phyloP scores from a whole-genome alignment of 1,139 yeast genomes.

The Kodamaea plutei region DNA sequence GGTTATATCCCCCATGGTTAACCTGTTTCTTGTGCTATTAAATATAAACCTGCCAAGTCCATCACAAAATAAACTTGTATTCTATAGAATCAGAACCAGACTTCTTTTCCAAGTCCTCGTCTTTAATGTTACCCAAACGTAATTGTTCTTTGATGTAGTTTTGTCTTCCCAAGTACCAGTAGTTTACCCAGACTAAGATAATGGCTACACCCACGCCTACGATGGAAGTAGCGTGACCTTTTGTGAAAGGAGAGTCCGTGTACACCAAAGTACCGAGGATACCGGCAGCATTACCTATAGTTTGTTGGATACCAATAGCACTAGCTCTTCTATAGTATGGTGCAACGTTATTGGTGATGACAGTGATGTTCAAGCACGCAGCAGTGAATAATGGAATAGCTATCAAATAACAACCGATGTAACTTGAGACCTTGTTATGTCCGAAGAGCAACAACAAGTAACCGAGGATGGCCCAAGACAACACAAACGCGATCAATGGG shows the following conservation, averaged over 20 bases:
- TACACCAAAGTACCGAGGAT: constrained; percentile 5
- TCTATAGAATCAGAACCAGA: constrained; percentile 5
- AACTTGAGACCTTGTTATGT: constrained; percentile 3
- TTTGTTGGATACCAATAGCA: constrained; percentile 5
- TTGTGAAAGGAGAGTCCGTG: constrained; percentile 2
- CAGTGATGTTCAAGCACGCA: constrained; percentile 4
- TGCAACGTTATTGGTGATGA: constrained; percentile 5
- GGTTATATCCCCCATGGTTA: too few species aligned
- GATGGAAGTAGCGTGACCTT: constrained; percentile 3
- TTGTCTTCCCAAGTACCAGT: constrained; percentile 4
- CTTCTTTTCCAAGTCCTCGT: constrained; percentile 1
- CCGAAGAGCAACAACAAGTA: constrained; percentile 6
- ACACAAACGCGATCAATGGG: constrained; percentile 4
- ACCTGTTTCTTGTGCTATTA: too few species aligned
- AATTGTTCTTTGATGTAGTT: constrained; percentile 2
- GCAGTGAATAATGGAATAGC: constrained; percentile 4
- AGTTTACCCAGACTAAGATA: constrained; percentile 1
- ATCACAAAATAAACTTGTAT: constrained; percentile 3
- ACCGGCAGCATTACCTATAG: constrained; percentile 5
- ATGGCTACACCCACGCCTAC: constrained; percentile 5
- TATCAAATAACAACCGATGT: constrained; percentile 4
- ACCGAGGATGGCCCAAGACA: constrained; percentile 4
- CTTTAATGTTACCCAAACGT: constrained; percentile 3
- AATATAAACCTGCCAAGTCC: too few species aligned
- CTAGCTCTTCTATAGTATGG: constrained; percentile 6